Evolutionary conservation across 257 asterid genomes (phyloP).

Genomic region (Misopates orontium): DNA sequence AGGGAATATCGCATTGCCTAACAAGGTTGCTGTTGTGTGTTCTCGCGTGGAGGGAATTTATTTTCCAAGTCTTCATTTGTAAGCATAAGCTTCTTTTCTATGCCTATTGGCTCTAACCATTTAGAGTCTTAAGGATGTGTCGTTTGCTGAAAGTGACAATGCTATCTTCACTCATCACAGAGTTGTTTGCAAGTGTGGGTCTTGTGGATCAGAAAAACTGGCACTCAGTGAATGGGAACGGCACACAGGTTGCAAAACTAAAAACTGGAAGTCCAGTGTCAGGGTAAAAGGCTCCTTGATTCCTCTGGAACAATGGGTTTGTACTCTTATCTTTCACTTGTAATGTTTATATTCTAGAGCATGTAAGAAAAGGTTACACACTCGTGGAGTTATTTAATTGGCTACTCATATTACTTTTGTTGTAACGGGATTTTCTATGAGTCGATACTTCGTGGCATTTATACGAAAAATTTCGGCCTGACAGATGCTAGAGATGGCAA

Average conservation of each 20-base stretch:
- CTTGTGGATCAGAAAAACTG: constrained; percentile 85
- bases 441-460: no score
- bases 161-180: constrained; percentile 41
- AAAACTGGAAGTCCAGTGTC: constrained; percentile 93
- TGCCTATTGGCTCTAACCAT: constrained; percentile 17
- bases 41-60: constrained; percentile 86
- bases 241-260: constrained; percentile 82
- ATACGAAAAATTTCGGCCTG: no score
- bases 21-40: constrained; percentile 84
- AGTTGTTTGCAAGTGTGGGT: constrained; percentile 98
- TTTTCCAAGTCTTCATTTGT: constrained; percentile 94
- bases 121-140: constrained; percentile 13
- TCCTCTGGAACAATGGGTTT: constrained; percentile 95
- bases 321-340: constrained; percentile 40
- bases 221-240: constrained; percentile 95
- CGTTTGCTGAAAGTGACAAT: constrained; percentile 24
- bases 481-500: constrained; percentile 93
- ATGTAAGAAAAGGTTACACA: no score
- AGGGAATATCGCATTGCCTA: constrained; percentile 55
- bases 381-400: constrained; percentile 13
- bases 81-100: constrained; percentile 39
- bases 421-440: background rate
- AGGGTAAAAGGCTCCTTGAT: constrained; percentile 79
- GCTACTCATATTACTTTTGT: constrained; percentile 16
- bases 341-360: constrained; percentile 20